A percentile compares a stretch with the other conserved stretches of the same genome.
Evolutionary conservation across 257 asterid species (phyloP).

Genomic region (Nicotiana benthamiana): DNA sequence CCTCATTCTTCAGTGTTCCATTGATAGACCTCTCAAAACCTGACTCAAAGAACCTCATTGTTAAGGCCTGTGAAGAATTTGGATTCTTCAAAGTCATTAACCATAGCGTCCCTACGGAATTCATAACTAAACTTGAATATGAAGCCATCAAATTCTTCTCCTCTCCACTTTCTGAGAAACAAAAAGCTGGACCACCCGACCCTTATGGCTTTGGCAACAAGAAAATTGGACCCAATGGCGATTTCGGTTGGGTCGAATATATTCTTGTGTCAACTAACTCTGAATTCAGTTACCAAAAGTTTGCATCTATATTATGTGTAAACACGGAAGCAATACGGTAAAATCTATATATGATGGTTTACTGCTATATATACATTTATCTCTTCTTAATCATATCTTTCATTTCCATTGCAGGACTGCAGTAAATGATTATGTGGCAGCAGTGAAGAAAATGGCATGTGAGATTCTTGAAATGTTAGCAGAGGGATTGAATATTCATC

Average conservation of each 20-base stretch:
- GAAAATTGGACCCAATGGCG: conserved; percentile 17
- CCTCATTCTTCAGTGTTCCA: conserved; percentile 1
- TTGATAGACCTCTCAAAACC: conserved; percentile 17
- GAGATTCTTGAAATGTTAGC: conserved; percentile 22
- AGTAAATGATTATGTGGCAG: conserved; percentile 12
- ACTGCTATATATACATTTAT: background rate
- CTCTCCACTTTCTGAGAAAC: conserved; percentile 8
- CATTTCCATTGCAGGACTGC: background rate
- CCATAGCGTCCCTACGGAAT: conserved; percentile 13
- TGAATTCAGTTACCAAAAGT: conserved; percentile 2
- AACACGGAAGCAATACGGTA: conserved; percentile 9
- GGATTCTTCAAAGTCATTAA: conserved; percentile 23
- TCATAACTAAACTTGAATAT: conserved; percentile 8
- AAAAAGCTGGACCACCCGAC: conserved; percentile 14
- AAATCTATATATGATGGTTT: background rate
- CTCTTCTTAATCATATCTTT: background rate
- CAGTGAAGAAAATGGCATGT: conserved; percentile 23
- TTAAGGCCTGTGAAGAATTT: conserved; percentile 20
- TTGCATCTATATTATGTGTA: background rate
- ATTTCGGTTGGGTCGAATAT: conserved; percentile 22
- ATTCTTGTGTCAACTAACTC: conserved; percentile 8
- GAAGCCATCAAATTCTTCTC: conserved; percentile 16
- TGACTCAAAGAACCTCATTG: conserved; percentile 11
- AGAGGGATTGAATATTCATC: conserved; percentile 20
- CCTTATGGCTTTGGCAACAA: conserved; percentile 23